Base-by-base conservation (phyloP, 306 rosid genomes). In the Dalbergia cochinchinensis region DNA sequence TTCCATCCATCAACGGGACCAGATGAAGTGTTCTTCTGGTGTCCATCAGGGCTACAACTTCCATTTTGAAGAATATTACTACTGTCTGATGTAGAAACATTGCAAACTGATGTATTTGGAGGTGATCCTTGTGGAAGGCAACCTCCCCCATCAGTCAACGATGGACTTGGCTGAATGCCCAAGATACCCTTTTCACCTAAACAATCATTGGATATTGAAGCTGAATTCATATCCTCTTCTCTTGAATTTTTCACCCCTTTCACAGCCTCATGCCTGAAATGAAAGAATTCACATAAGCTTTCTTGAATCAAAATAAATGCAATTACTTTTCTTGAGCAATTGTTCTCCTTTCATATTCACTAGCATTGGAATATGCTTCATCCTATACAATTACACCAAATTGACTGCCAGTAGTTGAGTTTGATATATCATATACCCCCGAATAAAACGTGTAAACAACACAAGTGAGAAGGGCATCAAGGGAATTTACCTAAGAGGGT, bases 1-100 rank as follows among this genome's bases (percentile, higher is more conserved):
- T 89, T 91, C 83, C 72, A 83, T 54, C 85, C 94, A 84, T 81
- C 91, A 41, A 59, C 53, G 62, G 82, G 85, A 77, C 84, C 80
- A 48, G 80, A 87, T 54, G 48, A 80, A 69, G 83, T 86, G 86
- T 68, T 88, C 83, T 89, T 91, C 50, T 76, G 86, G 82, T 85
- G 90, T 68, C 83, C 90, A 85, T 87, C 94, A 65, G 99, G 97
- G 88, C 98, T 93, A 83, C 89, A 90, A 80, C 96, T 90, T 78
- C 94, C 85, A 87, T 83, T 93, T 78, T 87, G 96, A 78, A 89
- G 83, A 79, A 87, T 80, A 84, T 88, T 88, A 79, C 93, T 86
- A 74, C 95, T 88, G 85, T 88, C 92, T 54, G 97, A 91, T 69
- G 92, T 90, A 66, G 97, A 90, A 72, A 87, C 78, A 70, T 63